Evolutionary conservation across 2,329 filamentous ascomycete genomes (phyloP).

Genomic region (Cladosporium colombiae): DNA sequence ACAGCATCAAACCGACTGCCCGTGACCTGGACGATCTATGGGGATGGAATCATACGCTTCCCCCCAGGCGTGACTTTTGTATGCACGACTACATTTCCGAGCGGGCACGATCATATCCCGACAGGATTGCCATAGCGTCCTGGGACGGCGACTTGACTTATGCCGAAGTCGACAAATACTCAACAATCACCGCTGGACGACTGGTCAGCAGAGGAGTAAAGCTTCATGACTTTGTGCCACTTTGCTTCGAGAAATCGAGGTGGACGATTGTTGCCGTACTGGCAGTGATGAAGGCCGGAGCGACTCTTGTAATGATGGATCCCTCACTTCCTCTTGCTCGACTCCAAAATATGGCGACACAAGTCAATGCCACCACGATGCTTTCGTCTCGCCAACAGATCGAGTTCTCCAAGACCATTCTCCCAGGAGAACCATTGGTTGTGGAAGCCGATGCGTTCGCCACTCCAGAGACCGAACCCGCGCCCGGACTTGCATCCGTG

Average conservation of each 20-base stretch:
- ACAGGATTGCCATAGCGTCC: constrained; percentile 55
- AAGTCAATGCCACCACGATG: constrained; percentile 17
- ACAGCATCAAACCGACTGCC: constrained; percentile 6
- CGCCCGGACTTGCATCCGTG: constrained; percentile 2
- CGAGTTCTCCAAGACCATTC: constrained; percentile 23
- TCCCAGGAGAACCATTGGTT: constrained; percentile 21
- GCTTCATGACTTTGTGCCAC: constrained; percentile 31
- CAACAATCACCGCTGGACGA: constrained; percentile 11
- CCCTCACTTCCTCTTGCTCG: constrained; percentile 28
- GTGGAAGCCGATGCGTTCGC: constrained; percentile 20
- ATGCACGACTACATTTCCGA: constrained; percentile 22
- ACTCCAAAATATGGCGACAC: constrained; percentile 16
- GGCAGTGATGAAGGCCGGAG: constrained; percentile 42
- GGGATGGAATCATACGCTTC: constrained; percentile 24
- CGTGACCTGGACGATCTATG: constrained; percentile 23
- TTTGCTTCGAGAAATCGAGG: constrained; percentile 43
- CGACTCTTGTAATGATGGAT: constrained; percentile 40
- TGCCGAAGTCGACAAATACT: constrained; percentile 16
- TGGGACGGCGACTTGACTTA: constrained; percentile 24
- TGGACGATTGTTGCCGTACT: constrained; percentile 42
- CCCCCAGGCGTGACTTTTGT: constrained; percentile 22
- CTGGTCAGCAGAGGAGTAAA: constrained; percentile 12
- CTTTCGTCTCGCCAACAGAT: constrained; percentile 22
- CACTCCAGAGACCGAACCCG: not conserved
- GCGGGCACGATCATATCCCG: constrained; percentile 1